Evolutionary conservation across 305 asterid species (phyloP).

Genomic region (Plantago rigida): DNA sequence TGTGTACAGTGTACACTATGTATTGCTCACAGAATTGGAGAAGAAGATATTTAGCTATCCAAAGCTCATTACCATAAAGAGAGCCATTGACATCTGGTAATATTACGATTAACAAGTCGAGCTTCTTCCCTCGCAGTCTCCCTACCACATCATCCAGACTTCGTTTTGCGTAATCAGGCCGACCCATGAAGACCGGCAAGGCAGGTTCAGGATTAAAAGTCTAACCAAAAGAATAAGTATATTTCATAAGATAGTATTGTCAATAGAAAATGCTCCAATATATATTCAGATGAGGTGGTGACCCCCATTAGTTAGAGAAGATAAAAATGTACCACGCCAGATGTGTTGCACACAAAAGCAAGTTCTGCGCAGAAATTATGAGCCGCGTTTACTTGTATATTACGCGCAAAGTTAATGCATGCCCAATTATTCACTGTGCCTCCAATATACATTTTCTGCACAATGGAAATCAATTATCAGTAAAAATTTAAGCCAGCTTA

Average conservation of each 20-base stretch:
- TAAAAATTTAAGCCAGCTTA: too few species aligned
- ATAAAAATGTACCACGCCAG: conserved; percentile 65
- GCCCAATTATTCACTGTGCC: conserved; percentile 69
- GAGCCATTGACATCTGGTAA: conserved; percentile 87
- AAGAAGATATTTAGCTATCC: not conserved
- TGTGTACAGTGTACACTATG: not conserved
- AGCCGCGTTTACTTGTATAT: conserved; percentile 53
- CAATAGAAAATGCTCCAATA: too few species aligned
- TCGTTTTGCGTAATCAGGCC: conserved; percentile 78
- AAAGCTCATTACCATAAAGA: conserved; percentile 57
- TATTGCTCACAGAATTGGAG: not conserved
- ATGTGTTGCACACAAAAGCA: conserved; percentile 71
- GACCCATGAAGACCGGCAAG: conserved; percentile 52
- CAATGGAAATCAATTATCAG: not conserved
- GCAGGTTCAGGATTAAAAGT: conserved; percentile 63
- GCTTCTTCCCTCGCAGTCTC: conserved; percentile 53
- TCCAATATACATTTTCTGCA: conserved; percentile 51
- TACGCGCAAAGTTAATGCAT: conserved; percentile 69
- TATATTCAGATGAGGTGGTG: not conserved
- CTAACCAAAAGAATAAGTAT: conserved; percentile 30
- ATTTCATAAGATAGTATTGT: conserved; percentile 2
- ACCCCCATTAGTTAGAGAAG: too few species aligned
- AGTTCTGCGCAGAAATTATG: conserved; percentile 63
- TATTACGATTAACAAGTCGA: conserved; percentile 73
- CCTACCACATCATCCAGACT: conserved; percentile 56